These are phyloP conservation scores for Cercospora nicotianae DNA, from an alignment of 2,329 filamentous ascomycete species.

Conservation along the genomic window DNA sequence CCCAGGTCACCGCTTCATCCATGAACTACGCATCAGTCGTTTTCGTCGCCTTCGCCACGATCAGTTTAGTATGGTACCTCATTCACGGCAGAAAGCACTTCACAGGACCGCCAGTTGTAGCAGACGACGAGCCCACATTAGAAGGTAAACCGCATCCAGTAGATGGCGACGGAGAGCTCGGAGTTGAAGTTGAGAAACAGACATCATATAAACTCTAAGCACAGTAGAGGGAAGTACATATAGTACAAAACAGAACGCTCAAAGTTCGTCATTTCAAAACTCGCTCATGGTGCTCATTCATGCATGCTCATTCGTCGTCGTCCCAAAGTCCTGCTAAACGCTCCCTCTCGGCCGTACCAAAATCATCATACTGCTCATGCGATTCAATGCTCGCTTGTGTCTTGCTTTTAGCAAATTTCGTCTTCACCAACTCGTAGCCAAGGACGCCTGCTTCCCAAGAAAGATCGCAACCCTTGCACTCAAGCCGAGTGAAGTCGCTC, in stretches of 20 bases:
- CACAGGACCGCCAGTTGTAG: slow-evolving; percentile 38
- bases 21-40: slow-evolving; percentile 46
- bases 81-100: slow-evolving; percentile 39
- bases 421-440: slow-evolving; percentile 40
- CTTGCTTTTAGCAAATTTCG: not conserved
- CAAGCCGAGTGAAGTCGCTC: slow-evolving; percentile 24
- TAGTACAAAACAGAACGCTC: not conserved
- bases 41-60: slow-evolving; percentile 37
- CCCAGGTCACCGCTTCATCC: slow-evolving; percentile 35
- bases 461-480: slow-evolving; percentile 38
- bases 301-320: not conserved
- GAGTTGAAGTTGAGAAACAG: slow-evolving; percentile 17
- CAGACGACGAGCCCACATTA: slow-evolving; percentile 33
- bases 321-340: slow-evolving; percentile 22
- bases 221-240: slow-evolving; percentile 6
- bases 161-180: slow-evolving; percentile 30
- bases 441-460: slow-evolving; percentile 43
- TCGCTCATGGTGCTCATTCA: not conserved
- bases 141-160: slow-evolving; percentile 29
- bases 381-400: not conserved
- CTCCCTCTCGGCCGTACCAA: slow-evolving; percentile 20
- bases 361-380: slow-evolving; percentile 17
- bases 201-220: slow-evolving; percentile 11
- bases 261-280: not conserved
- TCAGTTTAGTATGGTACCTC: slow-evolving; percentile 39